Evolutionary conservation across 83 land plant species (phyloP), one percentile per base, ranked within the genome.

Genomic region (Diphasiastrum complanatum): DNA sequence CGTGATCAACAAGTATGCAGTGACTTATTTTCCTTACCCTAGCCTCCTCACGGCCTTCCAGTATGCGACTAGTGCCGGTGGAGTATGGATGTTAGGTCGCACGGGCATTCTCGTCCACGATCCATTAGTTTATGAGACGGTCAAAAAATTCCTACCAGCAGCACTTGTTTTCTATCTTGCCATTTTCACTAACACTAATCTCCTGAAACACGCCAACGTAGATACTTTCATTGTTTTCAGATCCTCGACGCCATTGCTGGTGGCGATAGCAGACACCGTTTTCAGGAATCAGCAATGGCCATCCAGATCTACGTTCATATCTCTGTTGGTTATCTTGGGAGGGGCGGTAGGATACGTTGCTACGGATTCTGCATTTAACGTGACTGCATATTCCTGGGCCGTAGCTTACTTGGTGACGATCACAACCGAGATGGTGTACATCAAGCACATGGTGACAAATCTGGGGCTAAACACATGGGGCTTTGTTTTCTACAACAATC

Each of bases 401-500:
- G 59, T 27, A 20, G 59, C 59, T 0, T 55, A 55, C 19, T 35
- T 55, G 16, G 34, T 55, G 11, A 55, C 59, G 18, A 55, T 55
- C 30, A 27, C 16, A 11, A 55, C 59, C 10, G 59, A 55, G 43
- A 55, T 55, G 59, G 59, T 55, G 30, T 55, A 55, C 19, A 55
- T 55, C 59, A 55, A 55, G 59, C n/a, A n/a, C n/a, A n/a, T n/a
- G n/a, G n/a, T n/a, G n/a, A n/a, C n/a, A n/a, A n/a, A n/a, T n/a
- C n/a, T 55, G 59, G 59, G 59, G 27, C 35, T 55, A 11, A 55
- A 55, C 19, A 55, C 59, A 24, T 55, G 59, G 59, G 59, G 59
- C 8, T 55, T 55, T 30, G 59, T 55, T 11, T 55, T 27, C 34
- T 55, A 55, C 34, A n/a, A n/a, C n/a, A n/a, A n/a, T n/a, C n/a